Evolutionary conservation across 2,329 filamentous ascomycete genomes (phyloP).

Genomic region (Neocucurbitaria cava): DNA sequence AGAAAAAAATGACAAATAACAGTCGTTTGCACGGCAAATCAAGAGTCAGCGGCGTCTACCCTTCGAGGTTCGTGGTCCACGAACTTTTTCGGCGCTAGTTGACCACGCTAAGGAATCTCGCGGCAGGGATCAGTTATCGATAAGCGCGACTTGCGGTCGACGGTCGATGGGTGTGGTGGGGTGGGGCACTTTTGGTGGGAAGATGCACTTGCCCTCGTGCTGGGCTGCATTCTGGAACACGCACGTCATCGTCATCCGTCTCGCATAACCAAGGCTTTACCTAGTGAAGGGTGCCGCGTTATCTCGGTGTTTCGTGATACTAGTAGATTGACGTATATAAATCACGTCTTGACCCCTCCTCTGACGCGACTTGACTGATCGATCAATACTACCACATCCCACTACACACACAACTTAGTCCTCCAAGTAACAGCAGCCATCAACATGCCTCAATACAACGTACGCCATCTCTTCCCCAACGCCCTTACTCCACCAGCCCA

Average conservation of each 20-base stretch:
- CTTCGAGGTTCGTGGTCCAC: slow-evolving; percentile 9
- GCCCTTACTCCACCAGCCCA: slow-evolving; percentile 1
- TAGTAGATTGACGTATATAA: slow-evolving; percentile 32
- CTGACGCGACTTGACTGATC: slow-evolving; percentile 11
- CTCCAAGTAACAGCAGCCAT: neutral
- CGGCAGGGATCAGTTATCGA: slow-evolving; percentile 44
- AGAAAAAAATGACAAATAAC: neutral
- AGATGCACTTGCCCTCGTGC: slow-evolving; percentile 7
- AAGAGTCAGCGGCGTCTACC: slow-evolving; percentile 11
- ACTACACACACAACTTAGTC: neutral
- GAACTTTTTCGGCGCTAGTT: slow-evolving; percentile 36
- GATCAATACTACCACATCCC: slow-evolving; percentile 1
- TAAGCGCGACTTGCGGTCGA: slow-evolving; percentile 20
- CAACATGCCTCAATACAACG: slow-evolving; percentile 28
- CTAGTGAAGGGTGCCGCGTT: slow-evolving; percentile 5
- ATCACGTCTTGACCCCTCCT: slow-evolving; percentile 19
- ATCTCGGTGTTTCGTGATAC: neutral
- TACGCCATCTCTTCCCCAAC: neutral
- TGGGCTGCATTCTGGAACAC: slow-evolving; percentile 14
- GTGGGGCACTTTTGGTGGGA: slow-evolving; percentile 15
- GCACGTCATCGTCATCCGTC: slow-evolving; percentile 29
- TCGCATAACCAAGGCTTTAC: slow-evolving; percentile 37
- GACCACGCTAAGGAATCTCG: slow-evolving; percentile 30
- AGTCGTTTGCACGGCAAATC: slow-evolving; percentile 12
- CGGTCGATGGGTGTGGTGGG: too few species aligned